Conservation (phyloP, 2,329 filamentous ascomycete genomes). For the Aspergillus brunneoviolaceus region DNA sequence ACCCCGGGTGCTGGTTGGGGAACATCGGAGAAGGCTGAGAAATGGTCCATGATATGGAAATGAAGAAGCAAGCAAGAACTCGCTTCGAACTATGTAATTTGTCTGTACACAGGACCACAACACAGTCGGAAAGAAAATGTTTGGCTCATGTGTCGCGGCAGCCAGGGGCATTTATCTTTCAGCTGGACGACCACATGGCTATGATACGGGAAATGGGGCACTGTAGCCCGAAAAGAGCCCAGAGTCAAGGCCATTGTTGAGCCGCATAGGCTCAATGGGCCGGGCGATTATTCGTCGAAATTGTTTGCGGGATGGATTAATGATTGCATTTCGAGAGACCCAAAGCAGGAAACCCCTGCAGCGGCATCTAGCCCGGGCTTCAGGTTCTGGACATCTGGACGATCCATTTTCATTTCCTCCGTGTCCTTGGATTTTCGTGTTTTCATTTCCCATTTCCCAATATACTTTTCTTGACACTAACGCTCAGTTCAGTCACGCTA, state of each 20-base stretch:
- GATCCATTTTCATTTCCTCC: slow-evolving; percentile 1
- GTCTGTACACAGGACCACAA: neutral
- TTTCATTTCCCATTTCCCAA: neutral
- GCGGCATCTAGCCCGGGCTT: slow-evolving; percentile 5
- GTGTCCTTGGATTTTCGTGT: neutral
- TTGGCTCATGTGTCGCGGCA: slow-evolving; percentile 1
- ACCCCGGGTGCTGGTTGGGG: slow-evolving; percentile 1
- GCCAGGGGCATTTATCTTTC: slow-evolving; percentile 14
- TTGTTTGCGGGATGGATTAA: neutral
- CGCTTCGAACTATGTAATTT: neutral
- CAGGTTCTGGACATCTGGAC: slow-evolving; percentile 1
- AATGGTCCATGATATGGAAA: slow-evolving; percentile 1
- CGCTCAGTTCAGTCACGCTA: neutral
- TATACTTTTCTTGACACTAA: neutral
- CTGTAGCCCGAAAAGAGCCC: slow-evolving; percentile 1
- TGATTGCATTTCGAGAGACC: neutral
- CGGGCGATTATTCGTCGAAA: slow-evolving; percentile 6
- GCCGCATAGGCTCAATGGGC: slow-evolving; percentile 8
- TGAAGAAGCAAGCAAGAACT: neutral
- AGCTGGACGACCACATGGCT: neutral
- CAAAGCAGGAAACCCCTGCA: slow-evolving; percentile 6
- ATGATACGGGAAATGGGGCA: slow-evolving; percentile 1
- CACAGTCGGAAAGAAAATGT: neutral
- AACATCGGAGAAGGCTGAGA: slow-evolving; percentile 1
- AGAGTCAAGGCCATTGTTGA: slow-evolving; percentile 12